Percentiles rank a stretch among this genome's conserved stretches.
These are phyloP conservation scores for Dictyostelium firmibasis DNA, from an alignment of 78 protist genomes.

Conservation along the genomic window DNA sequence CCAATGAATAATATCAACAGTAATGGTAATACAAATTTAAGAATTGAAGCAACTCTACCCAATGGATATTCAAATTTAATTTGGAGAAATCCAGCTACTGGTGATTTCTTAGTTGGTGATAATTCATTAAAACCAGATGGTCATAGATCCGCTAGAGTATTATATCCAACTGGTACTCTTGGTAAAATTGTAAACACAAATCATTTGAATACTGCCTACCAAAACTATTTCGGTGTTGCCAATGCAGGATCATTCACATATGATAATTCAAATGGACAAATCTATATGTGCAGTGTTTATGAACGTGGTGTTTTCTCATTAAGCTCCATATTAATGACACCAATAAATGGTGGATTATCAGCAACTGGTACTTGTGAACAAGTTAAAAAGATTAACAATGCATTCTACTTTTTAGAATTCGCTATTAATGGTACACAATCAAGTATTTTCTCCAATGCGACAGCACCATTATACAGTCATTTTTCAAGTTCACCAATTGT, in stretches of 20 bases:
- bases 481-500: not conserved
- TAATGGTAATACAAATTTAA: not conserved
- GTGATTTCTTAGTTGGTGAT: not conserved
- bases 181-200: not conserved
- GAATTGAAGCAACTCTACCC: not conserved
- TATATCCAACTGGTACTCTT: not conserved
- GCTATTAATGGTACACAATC: not conserved
- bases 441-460: not conserved
- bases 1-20: not conserved
- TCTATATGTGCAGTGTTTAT: not conserved
- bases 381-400: not conserved
- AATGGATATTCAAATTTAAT: not conserved
- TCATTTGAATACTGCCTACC: not conserved
- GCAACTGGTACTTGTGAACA: conserved; percentile 1
- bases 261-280: not conserved
- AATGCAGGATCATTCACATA: not conserved
- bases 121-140: not conserved
- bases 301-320: not conserved
- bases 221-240: not conserved
- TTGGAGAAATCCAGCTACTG: not conserved
- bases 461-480: not conserved
- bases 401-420: not conserved
- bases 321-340: not conserved
- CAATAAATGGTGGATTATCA: not conserved
- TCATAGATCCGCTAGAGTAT: not conserved